Conservation (phyloP, 306 rosid species). For the Comarum palustre region DNA sequence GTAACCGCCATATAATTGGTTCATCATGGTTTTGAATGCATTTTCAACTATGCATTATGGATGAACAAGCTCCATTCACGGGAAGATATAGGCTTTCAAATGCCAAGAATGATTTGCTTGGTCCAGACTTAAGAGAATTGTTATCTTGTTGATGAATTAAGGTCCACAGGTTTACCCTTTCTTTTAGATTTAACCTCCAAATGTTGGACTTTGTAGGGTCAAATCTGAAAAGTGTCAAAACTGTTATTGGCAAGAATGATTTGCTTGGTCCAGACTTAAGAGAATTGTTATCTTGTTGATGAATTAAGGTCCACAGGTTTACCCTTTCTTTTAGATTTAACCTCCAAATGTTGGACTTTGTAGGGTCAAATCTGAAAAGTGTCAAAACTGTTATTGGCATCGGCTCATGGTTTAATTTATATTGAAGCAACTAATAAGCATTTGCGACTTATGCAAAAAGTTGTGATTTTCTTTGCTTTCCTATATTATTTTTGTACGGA, state of each 20-base stretch:
- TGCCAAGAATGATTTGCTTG: background rate
- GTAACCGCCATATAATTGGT: background rate
- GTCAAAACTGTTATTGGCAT: background rate
- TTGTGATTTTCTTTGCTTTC: background rate
- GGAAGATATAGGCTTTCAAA: background rate
- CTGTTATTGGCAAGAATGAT: background rate
- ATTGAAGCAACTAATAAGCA: background rate
- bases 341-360: conserved; percentile 3
- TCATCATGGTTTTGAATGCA: background rate
- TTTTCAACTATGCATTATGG: background rate
- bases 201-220: conserved; percentile 2
- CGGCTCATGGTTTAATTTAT: background rate
- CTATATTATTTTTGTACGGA: background rate
- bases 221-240: background rate
- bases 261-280: background rate
- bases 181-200: background rate
- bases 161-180: background rate
- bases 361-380: background rate
- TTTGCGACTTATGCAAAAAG: background rate
- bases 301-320: background rate
- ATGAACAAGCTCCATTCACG: background rate
- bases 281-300: background rate
- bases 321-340: background rate
- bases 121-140: background rate
- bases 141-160: background rate